phyloP scores from a whole-genome alignment of 352 stramenopile species.

The Globisporangium cystogenes region DNA sequence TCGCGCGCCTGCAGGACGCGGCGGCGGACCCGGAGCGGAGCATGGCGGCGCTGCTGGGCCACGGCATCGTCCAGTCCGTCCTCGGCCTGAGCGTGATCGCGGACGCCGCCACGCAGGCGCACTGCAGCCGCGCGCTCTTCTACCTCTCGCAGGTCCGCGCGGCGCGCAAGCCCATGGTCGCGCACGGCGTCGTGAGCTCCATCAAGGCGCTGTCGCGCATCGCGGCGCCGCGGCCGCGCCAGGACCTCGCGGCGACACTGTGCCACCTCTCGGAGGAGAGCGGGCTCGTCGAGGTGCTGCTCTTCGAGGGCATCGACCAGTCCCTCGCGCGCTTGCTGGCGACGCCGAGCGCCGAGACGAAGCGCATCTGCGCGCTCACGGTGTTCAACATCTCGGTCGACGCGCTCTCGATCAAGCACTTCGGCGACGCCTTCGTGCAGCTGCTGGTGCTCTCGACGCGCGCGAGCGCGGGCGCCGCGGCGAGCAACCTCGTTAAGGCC shows the following conservation, averaged over 20 bases:
- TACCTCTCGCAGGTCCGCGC: slow-evolving; percentile 35
- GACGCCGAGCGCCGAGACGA: slow-evolving; percentile 45
- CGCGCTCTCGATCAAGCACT: slow-evolving; percentile 52
- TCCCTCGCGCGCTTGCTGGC: slow-evolving; percentile 42
- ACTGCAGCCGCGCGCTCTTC: slow-evolving; percentile 71
- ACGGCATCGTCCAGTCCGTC: slow-evolving; percentile 66
- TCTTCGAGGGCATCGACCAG: slow-evolving; percentile 70
- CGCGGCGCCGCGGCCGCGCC: slow-evolving; percentile 19
- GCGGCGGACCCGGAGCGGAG: slow-evolving; percentile 14
- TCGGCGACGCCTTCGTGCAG: slow-evolving; percentile 55
- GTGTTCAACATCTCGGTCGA: slow-evolving; percentile 71
- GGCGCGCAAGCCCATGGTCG: slow-evolving; percentile 53
- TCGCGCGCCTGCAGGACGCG: slow-evolving; percentile 22
- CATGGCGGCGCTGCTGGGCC: slow-evolving; percentile 39
- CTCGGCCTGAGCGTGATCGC: slow-evolving; percentile 34
- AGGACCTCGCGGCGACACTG: slow-evolving; percentile 61
- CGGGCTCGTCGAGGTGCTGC: slow-evolving; percentile 42
- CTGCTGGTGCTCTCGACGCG: slow-evolving; percentile 32
- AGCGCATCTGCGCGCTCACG: slow-evolving; percentile 57
- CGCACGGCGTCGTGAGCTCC: slow-evolving; percentile 34
- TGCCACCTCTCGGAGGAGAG: slow-evolving; percentile 65
- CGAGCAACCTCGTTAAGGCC: slow-evolving; percentile 55
- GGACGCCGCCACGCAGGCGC: slow-evolving; percentile 41
- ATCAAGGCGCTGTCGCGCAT: slow-evolving; percentile 46
- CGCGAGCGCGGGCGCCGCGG: slow-evolving; percentile 12